Percentiles rank a stretch among this genome's conserved stretches.
phyloP scores from a whole-genome alignment of 2,329 filamentous ascomycete genomes.

The Penicillium sp. region DNA sequence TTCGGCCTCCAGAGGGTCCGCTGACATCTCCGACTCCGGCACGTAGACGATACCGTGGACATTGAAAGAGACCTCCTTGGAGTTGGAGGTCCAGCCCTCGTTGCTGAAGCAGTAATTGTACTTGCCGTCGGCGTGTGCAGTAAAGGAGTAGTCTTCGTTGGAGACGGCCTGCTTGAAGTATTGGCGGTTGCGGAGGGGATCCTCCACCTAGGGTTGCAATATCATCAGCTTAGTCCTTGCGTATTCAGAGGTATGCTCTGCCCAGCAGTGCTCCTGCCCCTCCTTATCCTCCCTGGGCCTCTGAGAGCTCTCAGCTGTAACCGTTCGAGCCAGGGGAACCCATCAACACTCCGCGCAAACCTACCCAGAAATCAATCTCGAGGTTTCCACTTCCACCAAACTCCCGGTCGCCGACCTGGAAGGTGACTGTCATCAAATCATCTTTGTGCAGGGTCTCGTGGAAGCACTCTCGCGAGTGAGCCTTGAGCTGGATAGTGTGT shows the following conservation, averaged over 20 bases:
- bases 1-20: conserved; percentile 89
- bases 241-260: background rate
- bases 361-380: conserved; percentile 97
- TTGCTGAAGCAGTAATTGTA: conserved; percentile 99
- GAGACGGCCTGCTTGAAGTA: conserved; percentile 79
- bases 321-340: background rate
- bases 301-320: background rate
- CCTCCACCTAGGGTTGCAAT: conserved; percentile 64
- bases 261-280: background rate
- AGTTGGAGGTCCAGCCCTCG: conserved; percentile 94
- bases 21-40: conserved; percentile 77
- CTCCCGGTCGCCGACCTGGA: conserved; percentile 95
- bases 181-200: conserved; percentile 74
- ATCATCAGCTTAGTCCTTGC: conserved; percentile 1
- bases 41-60: conserved; percentile 99
- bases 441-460: conserved; percentile 89
- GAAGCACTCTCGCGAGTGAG: conserved; percentile 96
- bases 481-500: conserved; percentile 94
- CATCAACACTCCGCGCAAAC: conserved; percentile 29
- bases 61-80: conserved; percentile 98
- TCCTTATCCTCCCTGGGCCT: background rate
- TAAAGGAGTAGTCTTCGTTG: conserved; percentile 91
- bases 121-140: conserved; percentile 79
- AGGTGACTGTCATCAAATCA: conserved; percentile 98
- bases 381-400: conserved; percentile 93